Base-by-base conservation (phyloP, 352 stramenopile genomes). In the Pythium scleroteichum region DNA sequence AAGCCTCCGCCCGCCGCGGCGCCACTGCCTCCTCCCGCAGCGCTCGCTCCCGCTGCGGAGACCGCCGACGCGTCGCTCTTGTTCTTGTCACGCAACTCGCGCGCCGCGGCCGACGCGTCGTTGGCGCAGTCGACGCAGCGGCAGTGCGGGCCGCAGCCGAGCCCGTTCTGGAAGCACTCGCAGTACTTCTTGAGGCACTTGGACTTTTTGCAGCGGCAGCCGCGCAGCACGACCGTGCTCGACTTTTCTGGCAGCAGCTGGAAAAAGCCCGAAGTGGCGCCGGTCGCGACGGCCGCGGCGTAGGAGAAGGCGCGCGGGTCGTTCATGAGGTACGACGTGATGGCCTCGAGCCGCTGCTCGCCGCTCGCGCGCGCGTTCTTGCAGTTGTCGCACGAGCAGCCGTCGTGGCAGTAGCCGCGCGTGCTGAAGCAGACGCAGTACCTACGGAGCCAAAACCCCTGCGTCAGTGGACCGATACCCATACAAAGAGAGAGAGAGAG, bases 121-220 rank as follows among this genome's bases (percentile, higher is more conserved):
- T 99, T 99, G 54, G 91, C 82, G 74, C 96, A 99, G 56, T 99
- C 91, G 45, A 82, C 73, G 69, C 97, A 99, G 64, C 97, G 97
- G 72, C 96, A 99, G 59, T 94, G 82, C 20, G 77, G 73, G 7
- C 92, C 94, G 67, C 97, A 98, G 75, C 69, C 82, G 49, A 90
- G 89, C 60, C 64, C 85, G 71, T 94, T 97, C 73, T 98, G 84
- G 73, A 98, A 99, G 75, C 97, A 99, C 71, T 98, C 95, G 76
- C 97, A 99, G 76, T 99, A 95, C 62, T 99, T 99, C 71, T 99
- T 99, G 22, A 98, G 74, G 83, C 97, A 99, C 60, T 90, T 91
- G 54, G 89, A 98, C 66, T 98, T 98, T 62, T 98, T 98, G 80
- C 97, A 99, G 62, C 92, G 92, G 64, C 97, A 99, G 13, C 94